Percentiles rank a stretch among this genome's conserved stretches.
Evolutionary conservation across 2,329 filamentous ascomycete genomes (phyloP).

Genomic region (Penicillium vulpinum): DNA sequence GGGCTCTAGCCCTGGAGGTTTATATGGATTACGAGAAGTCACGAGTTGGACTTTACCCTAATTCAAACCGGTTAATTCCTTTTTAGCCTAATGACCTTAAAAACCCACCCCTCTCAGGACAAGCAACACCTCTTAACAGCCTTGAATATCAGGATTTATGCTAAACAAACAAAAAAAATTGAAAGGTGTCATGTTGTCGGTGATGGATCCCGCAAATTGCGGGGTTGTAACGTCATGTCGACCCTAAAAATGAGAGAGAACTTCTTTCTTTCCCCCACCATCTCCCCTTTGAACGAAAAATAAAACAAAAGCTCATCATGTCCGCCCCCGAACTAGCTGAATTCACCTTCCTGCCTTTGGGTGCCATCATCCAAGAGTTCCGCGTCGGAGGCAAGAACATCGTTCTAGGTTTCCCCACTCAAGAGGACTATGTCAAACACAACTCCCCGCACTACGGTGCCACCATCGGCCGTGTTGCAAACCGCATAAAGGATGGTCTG

Average conservation of each 20-base stretch:
- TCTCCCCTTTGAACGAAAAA: not conserved
- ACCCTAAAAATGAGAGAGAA: not conserved
- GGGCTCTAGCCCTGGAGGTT: too few species aligned
- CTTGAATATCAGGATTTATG: slow-evolving; percentile 3
- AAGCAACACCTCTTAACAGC: not conserved
- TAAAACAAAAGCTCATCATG: slow-evolving; percentile 13
- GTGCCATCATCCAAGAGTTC: slow-evolving; percentile 65
- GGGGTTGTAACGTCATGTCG: slow-evolving; percentile 26
- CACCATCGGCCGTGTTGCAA: slow-evolving; percentile 82
- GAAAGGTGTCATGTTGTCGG: slow-evolving; percentile 6
- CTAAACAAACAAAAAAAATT: slow-evolving; percentile 1
- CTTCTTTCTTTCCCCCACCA: not conserved
- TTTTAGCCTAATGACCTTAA: slow-evolving; percentile 1
- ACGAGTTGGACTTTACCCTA: not conserved
- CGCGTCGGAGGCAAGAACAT: slow-evolving; percentile 78
- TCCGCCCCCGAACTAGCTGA: slow-evolving; percentile 32
- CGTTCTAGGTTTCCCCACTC: slow-evolving; percentile 78
- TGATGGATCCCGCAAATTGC: slow-evolving; percentile 21
- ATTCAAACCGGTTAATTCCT: not conserved
- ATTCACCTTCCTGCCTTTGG: slow-evolving; percentile 49
- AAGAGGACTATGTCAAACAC: slow-evolving; percentile 71
- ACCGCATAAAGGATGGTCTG: slow-evolving; percentile 72
- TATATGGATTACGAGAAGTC: not conserved
- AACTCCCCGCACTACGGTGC: slow-evolving; percentile 85
- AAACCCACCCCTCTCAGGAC: not conserved